A percentile compares a stretch with the other conserved stretches of the same genome.
Evolutionary conservation across 352 stramenopile species (phyloP).

Genomic region (Phytophthora ohioensis): DNA sequence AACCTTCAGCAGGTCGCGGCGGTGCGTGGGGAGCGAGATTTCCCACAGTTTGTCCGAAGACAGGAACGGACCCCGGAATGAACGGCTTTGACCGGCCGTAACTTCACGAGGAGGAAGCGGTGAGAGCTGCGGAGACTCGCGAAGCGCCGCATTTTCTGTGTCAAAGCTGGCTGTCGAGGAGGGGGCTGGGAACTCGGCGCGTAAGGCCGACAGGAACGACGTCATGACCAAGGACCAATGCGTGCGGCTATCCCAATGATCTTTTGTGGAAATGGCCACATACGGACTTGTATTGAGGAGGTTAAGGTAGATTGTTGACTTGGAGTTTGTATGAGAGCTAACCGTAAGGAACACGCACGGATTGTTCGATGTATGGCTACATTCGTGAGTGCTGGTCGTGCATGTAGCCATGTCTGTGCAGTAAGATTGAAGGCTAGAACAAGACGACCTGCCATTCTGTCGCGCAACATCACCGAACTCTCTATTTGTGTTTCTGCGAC

Average conservation of each 20-base stretch:
- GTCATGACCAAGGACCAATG: conserved; percentile 28
- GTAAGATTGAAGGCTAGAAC: background rate
- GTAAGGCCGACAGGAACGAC: conserved; percentile 45
- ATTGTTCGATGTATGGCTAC: conserved; percentile 22
- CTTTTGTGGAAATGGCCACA: conserved; percentile 12
- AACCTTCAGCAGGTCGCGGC: conserved; percentile 50
- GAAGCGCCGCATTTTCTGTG: conserved; percentile 14
- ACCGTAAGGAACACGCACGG: conserved; percentile 22
- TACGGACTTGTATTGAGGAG: conserved; percentile 25
- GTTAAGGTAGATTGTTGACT: background rate
- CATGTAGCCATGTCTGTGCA: background rate
- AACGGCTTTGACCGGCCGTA: conserved; percentile 13
- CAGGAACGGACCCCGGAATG: conserved; percentile 54
- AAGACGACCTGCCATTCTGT: background rate
- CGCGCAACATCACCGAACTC: too few relatives aligned
- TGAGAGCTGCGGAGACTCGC: conserved; percentile 7
- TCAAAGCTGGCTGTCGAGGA: background rate
- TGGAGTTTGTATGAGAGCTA: background rate
- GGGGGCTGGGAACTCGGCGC: conserved; percentile 33
- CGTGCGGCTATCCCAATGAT: conserved; percentile 15
- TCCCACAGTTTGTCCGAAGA: conserved; percentile 38
- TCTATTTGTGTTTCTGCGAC: background rate
- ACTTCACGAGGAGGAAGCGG: background rate
- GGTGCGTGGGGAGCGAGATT: conserved; percentile 37
- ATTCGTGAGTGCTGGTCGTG: conserved; percentile 22